Evolutionary conservation across 2,329 filamentous ascomycete genomes (phyloP), one percentile per base, ranked within the genome.

Genomic region (Polychaeton citri): DNA sequence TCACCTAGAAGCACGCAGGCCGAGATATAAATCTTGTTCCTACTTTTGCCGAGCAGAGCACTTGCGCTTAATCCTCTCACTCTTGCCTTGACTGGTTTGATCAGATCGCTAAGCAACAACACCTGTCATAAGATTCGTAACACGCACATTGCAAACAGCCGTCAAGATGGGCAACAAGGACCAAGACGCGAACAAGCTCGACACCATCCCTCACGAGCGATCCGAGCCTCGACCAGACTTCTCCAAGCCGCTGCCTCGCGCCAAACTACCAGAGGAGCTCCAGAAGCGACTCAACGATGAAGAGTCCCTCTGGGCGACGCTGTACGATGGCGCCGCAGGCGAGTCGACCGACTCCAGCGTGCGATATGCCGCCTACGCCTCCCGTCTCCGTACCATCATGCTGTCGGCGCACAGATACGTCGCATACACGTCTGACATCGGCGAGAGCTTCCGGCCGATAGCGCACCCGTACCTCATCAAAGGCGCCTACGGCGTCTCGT

Each of bases 351-450:
- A 95, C 37, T 81, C 77, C 48, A 79, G 76, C 48, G 66, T 93
- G 52, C 81, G 90, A 52, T 98, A 96, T 63, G 88, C 87, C 38
- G 90, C 82, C 48, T 98, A 98, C 62, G 84, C 85, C 33, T 76
- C 79, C 41, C 79, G 90, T 18, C 41, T 59, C 12, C 49, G 54
- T 28, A 60, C 56, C 6, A 82, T 96, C 46, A 76, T 98, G 52
- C 67, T 87, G 48, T 85, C 82, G 12, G 87, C 87, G 3, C 90
- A 96, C 53, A 79, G 90, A 52, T 98, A 98, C 54, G 86, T 98
- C 33, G 90, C 90, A 38, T 98, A 98, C 59, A 96, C 90, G 0
- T 87, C 42, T 15, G 88, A 96, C 52, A 88, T 98, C 44, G 90
- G 90, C 56, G 90, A 98, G 61, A 92, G 83, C 0, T 98, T 98